phyloP scores from a whole-genome alignment of 2,329 filamentous ascomycete genomes.

The Balansia obtecta region DNA sequence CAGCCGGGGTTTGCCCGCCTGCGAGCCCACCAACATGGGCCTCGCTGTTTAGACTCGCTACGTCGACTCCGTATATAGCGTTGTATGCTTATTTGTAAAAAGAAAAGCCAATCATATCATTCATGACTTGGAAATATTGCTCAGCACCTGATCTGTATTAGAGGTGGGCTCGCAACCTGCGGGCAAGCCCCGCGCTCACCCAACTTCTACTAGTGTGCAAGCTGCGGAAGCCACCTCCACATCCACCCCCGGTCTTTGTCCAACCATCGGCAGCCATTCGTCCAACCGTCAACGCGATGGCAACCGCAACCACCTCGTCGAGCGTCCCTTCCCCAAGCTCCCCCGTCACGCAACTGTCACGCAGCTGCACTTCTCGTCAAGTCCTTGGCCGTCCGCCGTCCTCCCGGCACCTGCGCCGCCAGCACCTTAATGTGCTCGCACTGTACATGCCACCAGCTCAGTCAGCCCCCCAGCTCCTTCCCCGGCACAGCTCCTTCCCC shows the following conservation, averaged over 20 bases:
- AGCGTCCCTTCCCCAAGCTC: background rate
- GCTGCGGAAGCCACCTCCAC: slow-evolving; percentile 4
- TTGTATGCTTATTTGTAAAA: too few relatives aligned
- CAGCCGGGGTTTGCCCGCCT: too few relatives aligned
- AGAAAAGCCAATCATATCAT: too few relatives aligned
- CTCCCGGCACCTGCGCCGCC: too few relatives aligned
- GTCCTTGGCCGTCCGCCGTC: background rate
- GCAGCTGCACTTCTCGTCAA: background rate
- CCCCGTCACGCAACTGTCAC: background rate
- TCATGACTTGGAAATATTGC: too few relatives aligned
- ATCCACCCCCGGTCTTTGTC: background rate
- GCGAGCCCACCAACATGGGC: too few relatives aligned
- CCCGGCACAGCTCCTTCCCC: background rate
- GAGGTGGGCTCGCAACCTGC: too few relatives aligned
- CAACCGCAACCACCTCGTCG: slow-evolving; percentile 1
- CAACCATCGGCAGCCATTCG: background rate
- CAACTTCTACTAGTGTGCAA: too few relatives aligned
- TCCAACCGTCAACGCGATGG: slow-evolving; percentile 1
- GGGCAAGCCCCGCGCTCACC: background rate
- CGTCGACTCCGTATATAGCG: too few relatives aligned
- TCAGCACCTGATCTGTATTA: too few relatives aligned
- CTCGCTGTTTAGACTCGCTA: too few relatives aligned
- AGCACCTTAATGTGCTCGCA: too few relatives aligned
- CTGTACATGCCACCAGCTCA: background rate
- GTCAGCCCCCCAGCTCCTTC: background rate